A percentile compares a stretch with the other conserved stretches of the same genome.
Conservation (phyloP, 768 basidiomycete species). For the Pholiota molesta region DNA sequence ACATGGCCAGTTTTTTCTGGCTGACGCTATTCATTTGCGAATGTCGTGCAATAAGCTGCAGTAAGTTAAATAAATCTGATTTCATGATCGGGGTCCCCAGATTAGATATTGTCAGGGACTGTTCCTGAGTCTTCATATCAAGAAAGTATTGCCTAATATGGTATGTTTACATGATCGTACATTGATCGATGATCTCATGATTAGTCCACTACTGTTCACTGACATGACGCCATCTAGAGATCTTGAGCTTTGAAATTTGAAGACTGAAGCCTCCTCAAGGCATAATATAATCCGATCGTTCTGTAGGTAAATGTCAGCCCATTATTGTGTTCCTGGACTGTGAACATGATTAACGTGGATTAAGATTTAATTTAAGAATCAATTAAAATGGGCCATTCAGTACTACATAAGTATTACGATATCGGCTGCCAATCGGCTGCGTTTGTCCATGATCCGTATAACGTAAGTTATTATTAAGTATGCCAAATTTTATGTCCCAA, state of each 20-base stretch:
- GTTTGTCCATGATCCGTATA: not conserved
- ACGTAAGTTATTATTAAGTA: too few species aligned
- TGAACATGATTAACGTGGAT: not conserved
- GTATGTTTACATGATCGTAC: not conserved
- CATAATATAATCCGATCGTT: too few species aligned
- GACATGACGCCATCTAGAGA: not conserved
- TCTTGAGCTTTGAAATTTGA: too few species aligned
- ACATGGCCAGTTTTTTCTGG: not conserved
- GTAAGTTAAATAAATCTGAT: not conserved
- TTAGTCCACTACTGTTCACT: not conserved
- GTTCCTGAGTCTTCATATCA: not conserved
- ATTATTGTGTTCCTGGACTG: not conserved
- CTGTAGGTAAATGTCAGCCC: not conserved
- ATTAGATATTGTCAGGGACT: not conserved
- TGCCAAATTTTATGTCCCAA: not conserved
- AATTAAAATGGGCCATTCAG: not conserved
- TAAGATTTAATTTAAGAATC: too few species aligned
- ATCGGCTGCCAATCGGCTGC: not conserved
- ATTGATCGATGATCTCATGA: not conserved
- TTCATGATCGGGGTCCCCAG: not conserved
- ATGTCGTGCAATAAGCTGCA: not conserved
- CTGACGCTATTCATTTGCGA: not conserved
- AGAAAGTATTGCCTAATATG: not conserved
- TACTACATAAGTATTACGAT: not conserved
- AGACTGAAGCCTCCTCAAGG: too few species aligned